Evolutionary conservation across 2,329 filamentous ascomycete species (phyloP).

Genomic region (Dactylellina parvicollis): DNA sequence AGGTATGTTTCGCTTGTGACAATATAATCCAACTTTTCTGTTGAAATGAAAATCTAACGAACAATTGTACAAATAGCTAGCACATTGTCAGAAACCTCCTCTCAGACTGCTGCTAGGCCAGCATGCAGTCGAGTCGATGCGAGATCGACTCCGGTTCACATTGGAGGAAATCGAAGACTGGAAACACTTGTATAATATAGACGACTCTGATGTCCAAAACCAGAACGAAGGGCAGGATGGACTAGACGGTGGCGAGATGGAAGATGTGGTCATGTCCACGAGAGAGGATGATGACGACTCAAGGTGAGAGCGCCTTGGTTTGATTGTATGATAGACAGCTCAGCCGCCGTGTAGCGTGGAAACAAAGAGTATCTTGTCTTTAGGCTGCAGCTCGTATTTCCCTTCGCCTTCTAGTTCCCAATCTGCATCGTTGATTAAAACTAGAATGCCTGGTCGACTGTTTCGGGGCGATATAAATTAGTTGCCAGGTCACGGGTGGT

Average conservation of each 20-base stretch:
- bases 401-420: conserved; percentile 98
- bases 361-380: conserved; percentile 93
- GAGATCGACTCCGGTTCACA: conserved; percentile 86
- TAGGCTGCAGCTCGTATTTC: conserved; percentile 80
- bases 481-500: not conserved
- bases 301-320: conserved; percentile 18
- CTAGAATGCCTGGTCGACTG: conserved; percentile 92
- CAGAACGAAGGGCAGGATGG: conserved; percentile 59
- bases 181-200: conserved; percentile 79
- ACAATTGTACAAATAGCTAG: conserved; percentile 69
- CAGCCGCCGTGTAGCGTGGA: conserved; percentile 94
- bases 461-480: conserved; percentile 36
- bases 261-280: conserved; percentile 54
- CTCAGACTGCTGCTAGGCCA: conserved; percentile 85
- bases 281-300: conserved; percentile 49
- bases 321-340: not conserved
- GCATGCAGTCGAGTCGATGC: conserved; percentile 94
- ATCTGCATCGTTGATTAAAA: conserved; percentile 96
- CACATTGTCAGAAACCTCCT: conserved; percentile 93
- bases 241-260: conserved; percentile 57
- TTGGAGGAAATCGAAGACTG: conserved; percentile 91
- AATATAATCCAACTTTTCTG: not conserved
- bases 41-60: too few relatives aligned
- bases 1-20: conserved; percentile 46
- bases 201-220: conserved; percentile 58